phyloP scores from a whole-genome alignment of 345 rosid species.

The Anastatica hierochuntica region DNA sequence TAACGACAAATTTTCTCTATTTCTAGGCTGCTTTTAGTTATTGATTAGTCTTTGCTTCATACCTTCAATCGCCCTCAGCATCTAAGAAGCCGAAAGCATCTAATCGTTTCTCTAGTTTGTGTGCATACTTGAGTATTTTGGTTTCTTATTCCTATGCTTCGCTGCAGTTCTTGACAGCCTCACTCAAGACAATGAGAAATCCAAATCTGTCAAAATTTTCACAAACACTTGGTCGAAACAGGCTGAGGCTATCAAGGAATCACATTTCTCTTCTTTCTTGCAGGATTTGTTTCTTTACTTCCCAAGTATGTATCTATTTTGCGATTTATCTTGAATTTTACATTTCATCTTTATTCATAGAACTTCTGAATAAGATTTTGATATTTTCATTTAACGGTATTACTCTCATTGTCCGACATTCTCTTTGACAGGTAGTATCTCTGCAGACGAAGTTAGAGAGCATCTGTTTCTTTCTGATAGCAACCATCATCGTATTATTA shows the following conservation, averaged over 20 bases:
- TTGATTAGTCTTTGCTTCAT: not conserved
- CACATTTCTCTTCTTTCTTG: constrained; percentile 35
- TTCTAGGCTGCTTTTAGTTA: not conserved
- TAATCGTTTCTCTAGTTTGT: not conserved
- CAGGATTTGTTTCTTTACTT: constrained; percentile 53
- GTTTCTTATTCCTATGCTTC: constrained; percentile 17
- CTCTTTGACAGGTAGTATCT: constrained; percentile 50
- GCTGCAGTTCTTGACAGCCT: constrained; percentile 42
- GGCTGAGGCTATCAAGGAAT: constrained; percentile 41
- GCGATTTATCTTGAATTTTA: too few species aligned
- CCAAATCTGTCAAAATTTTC: constrained; percentile 22
- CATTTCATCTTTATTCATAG: too few species aligned
- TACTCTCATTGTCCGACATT: too few species aligned
- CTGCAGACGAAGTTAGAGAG: constrained; percentile 58
- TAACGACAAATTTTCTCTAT: not conserved
- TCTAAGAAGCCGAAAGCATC: not conserved
- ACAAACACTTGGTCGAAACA: constrained; percentile 51
- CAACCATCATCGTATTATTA: constrained; percentile 86
- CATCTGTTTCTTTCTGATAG: constrained; percentile 80
- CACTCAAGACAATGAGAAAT: constrained; percentile 28
- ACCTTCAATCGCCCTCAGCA: not conserved
- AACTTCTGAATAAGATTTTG: not conserved
- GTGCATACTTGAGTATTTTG: constrained; percentile 1
- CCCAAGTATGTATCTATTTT: constrained; percentile 58
- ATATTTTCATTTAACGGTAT: not conserved